Percentiles rank a stretch among this genome's conserved stretches.
These are phyloP conservation scores for Hyphochytrium catenoides DNA, from an alignment of 352 stramenopile species.

Conservation along the genomic window DNA sequence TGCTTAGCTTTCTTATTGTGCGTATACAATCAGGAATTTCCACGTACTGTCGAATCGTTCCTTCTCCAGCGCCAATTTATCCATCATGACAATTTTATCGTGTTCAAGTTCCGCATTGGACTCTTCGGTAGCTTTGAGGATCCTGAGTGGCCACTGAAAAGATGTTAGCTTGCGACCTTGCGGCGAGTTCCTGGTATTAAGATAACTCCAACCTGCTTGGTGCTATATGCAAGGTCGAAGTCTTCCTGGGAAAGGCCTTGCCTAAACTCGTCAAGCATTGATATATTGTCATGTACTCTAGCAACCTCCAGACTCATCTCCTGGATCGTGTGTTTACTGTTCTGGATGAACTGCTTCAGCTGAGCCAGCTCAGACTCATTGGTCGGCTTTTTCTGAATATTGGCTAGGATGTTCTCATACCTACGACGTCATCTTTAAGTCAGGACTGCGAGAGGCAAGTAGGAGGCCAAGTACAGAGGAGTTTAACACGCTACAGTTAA, in stretches of 20 bases:
- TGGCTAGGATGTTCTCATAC: slow-evolving; percentile 60
- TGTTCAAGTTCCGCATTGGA: slow-evolving; percentile 66
- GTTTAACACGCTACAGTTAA: no score
- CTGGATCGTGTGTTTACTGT: slow-evolving; percentile 36
- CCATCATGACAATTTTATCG: slow-evolving; percentile 82
- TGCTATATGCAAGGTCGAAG: slow-evolving; percentile 59
- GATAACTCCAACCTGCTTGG: slow-evolving; percentile 38
- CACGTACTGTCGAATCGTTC: slow-evolving; percentile 60
- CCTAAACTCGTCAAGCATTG: slow-evolving; percentile 45
- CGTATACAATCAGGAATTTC: no score
- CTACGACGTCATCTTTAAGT: no score
- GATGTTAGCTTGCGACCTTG: not conserved
- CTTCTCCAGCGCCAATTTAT: slow-evolving; percentile 71
- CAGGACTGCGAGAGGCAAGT: no score
- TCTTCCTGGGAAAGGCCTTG: slow-evolving; percentile 64
- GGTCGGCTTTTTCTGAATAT: slow-evolving; percentile 69
- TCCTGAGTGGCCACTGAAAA: slow-evolving; percentile 51
- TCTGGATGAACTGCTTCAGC: slow-evolving; percentile 61
- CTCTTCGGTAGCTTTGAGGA: slow-evolving; percentile 43
- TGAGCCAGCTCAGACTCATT: slow-evolving; percentile 72
- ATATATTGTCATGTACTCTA: slow-evolving; percentile 35
- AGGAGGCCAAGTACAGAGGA: no score
- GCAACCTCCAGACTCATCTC: slow-evolving; percentile 45
- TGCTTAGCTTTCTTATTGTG: no score
- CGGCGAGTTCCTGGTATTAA: slow-evolving; percentile 7